phyloP scores from a whole-genome alignment of 257 asterid genomes.

The Striga asiatica region DNA sequence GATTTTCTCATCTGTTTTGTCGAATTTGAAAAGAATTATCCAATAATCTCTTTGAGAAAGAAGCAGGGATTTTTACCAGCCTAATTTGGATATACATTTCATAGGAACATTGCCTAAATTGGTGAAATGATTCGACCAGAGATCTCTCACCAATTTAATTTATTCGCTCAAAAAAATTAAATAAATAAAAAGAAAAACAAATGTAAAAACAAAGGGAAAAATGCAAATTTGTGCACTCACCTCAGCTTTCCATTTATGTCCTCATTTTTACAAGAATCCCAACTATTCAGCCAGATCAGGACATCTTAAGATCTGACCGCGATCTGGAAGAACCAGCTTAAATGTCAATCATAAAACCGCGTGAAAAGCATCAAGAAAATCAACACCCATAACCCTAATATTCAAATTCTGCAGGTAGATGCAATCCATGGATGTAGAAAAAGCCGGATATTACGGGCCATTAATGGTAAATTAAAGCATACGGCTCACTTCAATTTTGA shows the following conservation, averaged over 20 bases:
- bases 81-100: slow-evolving; percentile 14
- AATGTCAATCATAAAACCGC: slow-evolving; percentile 31
- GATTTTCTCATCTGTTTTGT: slow-evolving; percentile 8
- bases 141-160: slow-evolving; percentile 18
- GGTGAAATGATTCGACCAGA: slow-evolving; percentile 15
- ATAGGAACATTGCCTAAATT: neutral
- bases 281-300: slow-evolving; percentile 36
- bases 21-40: no score
- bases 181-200: neutral
- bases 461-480: slow-evolving; percentile 16
- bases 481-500: slow-evolving; percentile 4
- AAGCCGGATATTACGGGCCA: slow-evolving; percentile 22
- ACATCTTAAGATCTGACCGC: slow-evolving; percentile 56
- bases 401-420: slow-evolving; percentile 3
- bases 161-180: slow-evolving; percentile 8
- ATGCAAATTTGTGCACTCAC: slow-evolving; percentile 26
- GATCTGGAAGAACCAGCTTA: slow-evolving; percentile 46
- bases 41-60: no score
- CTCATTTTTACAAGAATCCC: no score
- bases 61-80: slow-evolving; percentile 9
- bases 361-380: slow-evolving; percentile 21
- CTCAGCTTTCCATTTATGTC: slow-evolving; percentile 17
- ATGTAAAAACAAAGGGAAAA: no score
- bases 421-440: slow-evolving; percentile 10
- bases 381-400: slow-evolving; percentile 16